These are phyloP conservation scores for Aspergillus steynii DNA, from an alignment of 495 filamentous ascomycete genomes.

Conservation along the genomic window DNA sequence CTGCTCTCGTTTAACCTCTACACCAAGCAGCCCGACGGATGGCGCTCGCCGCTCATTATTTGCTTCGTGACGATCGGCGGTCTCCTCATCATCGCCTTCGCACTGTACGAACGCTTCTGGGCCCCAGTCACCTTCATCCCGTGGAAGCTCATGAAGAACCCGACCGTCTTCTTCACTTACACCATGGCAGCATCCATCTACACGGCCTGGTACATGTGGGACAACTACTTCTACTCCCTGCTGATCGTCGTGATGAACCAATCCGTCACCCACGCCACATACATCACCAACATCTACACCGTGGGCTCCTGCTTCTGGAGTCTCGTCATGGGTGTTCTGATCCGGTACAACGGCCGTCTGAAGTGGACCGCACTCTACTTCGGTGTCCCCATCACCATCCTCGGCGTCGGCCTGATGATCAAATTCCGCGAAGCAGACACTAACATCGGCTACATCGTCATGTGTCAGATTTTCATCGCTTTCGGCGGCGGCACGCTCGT, in stretches of 20 bases:
- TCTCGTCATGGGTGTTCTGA: conserved; percentile 52
- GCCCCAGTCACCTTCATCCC: conserved; percentile 59
- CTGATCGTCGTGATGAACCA: conserved; percentile 68
- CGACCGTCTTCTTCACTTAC: conserved; percentile 63
- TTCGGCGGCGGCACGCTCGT: conserved; percentile 61
- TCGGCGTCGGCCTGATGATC: conserved; percentile 62
- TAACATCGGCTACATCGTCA: conserved; percentile 65
- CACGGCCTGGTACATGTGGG: conserved; percentile 55
- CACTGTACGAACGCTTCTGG: conserved; percentile 54
- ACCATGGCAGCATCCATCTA: conserved; percentile 56
- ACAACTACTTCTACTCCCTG: conserved; percentile 63
- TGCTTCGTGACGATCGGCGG: conserved; percentile 55
- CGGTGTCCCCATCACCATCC: conserved; percentile 59
- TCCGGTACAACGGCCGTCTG: conserved; percentile 56
- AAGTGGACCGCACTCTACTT: conserved; percentile 53
- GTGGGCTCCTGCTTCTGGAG: conserved; percentile 48
- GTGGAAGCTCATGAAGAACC: conserved; percentile 56
- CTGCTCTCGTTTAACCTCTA: conserved; percentile 44
- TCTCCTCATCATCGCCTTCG: conserved; percentile 53
- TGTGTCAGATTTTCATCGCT: conserved; percentile 75
- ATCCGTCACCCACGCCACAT: conserved; percentile 54
- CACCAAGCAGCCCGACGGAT: conserved; percentile 36
- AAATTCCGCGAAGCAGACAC: conserved; percentile 60
- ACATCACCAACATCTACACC: conserved; percentile 53
- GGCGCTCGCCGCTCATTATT: conserved; percentile 51